These are phyloP conservation scores for Pelargonium fulgidum DNA, from an alignment of 441 rosid species.

Conservation along the genomic window DNA sequence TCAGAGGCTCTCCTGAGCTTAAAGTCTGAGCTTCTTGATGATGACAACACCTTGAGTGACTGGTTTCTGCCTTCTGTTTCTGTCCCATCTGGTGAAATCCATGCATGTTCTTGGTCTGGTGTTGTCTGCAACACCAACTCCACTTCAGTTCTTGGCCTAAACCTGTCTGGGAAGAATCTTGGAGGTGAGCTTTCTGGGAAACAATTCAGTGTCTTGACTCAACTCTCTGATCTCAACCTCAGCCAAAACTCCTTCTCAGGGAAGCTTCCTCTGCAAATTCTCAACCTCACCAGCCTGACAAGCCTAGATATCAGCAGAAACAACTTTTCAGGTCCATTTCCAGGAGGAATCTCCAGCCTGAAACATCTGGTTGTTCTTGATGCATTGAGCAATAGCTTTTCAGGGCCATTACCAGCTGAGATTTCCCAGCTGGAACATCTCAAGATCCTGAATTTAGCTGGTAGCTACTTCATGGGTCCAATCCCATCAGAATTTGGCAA, in stretches of 20 bases:
- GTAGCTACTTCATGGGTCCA: slow-evolving; percentile 80
- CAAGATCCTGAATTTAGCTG: slow-evolving; percentile 73
- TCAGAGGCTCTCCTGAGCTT: slow-evolving; percentile 60
- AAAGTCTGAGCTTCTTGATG: slow-evolving; percentile 56
- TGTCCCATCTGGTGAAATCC: slow-evolving; percentile 26
- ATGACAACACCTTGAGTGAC: slow-evolving; percentile 39
- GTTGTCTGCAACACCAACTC: slow-evolving; percentile 58
- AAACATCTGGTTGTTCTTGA: slow-evolving; percentile 51
- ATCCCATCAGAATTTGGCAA: slow-evolving; percentile 69
- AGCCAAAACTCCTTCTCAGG: slow-evolving; percentile 75
- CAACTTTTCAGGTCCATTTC: slow-evolving; percentile 71
- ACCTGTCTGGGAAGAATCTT: slow-evolving; percentile 59
- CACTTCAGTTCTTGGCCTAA: slow-evolving; percentile 42
- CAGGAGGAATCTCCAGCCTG: slow-evolving; percentile 43
- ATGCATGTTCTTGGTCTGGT: slow-evolving; percentile 87
- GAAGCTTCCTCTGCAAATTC: slow-evolving; percentile 48
- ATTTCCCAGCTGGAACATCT: slow-evolving; percentile 48
- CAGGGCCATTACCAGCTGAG: slow-evolving; percentile 62
- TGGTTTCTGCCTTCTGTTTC: slow-evolving; percentile 48
- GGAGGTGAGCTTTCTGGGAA: slow-evolving; percentile 50
- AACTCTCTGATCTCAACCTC: slow-evolving; percentile 67
- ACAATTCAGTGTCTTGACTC: slow-evolving; percentile 42
- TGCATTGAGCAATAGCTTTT: slow-evolving; percentile 88
- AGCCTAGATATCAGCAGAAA: slow-evolving; percentile 78
- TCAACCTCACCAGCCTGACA: slow-evolving; percentile 42